Evolutionary conservation across 108 stramenopile species (phyloP).

Genomic region (Cyclotella atomus): DNA sequence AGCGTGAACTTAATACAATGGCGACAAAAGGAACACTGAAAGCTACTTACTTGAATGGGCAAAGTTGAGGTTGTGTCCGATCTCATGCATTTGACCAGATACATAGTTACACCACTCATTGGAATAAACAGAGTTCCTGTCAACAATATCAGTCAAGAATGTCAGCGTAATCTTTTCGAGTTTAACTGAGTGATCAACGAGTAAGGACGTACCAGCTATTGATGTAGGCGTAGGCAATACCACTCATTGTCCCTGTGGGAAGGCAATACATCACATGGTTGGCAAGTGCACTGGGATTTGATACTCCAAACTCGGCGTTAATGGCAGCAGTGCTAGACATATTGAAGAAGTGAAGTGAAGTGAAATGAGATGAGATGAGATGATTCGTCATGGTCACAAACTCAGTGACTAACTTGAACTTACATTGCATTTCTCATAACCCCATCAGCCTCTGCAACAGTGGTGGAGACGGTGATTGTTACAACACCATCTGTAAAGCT

Average conservation of each 20-base stretch:
- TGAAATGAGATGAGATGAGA: too few species aligned
- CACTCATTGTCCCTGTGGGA: conserved; percentile 49
- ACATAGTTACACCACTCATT: conserved; percentile 41
- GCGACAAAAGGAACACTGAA: too few species aligned
- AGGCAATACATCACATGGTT: conserved; percentile 71
- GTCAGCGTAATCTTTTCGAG: neutral
- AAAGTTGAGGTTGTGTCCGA: conserved; percentile 58
- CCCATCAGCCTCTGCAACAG: neutral
- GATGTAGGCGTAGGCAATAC: conserved; percentile 44
- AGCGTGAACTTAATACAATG: too few species aligned
- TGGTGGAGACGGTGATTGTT: conserved; percentile 1
- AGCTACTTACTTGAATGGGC: conserved; percentile 56
- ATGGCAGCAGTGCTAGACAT: conserved; percentile 17
- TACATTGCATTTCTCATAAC: conserved; percentile 14
- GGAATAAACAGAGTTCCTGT: conserved; percentile 38
- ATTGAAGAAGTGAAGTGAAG: too few species aligned
- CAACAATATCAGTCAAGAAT: too few species aligned
- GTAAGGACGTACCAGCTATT: conserved; percentile 1
- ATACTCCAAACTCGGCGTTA: conserved; percentile 33
- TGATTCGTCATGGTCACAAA: too few species aligned
- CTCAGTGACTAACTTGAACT: too few species aligned
- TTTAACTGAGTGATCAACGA: neutral
- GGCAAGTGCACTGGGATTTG: conserved; percentile 26
- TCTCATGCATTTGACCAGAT: conserved; percentile 20
- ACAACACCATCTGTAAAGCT: conserved; percentile 16